Evolutionary conservation across 768 basidiomycete genomes (phyloP), one percentile per base, ranked within the genome.

Genomic region (Roridomyces roridus): DNA sequence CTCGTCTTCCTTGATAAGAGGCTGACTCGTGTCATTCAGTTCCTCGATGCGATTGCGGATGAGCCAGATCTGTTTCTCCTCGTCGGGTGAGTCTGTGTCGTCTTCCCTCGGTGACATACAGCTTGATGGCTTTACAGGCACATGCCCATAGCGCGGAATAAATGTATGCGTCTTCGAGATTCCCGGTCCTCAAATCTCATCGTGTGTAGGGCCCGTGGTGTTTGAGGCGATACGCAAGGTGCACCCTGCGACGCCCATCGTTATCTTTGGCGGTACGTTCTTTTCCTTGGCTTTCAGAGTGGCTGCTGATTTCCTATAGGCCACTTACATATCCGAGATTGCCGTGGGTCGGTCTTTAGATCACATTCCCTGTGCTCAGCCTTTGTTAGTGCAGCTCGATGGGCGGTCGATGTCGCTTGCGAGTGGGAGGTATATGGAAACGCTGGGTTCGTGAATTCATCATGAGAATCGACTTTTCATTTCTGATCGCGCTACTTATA

Each of bases 401-500:
- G 81, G 80, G 6, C 80, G 87, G 25, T 87, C 88, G 0, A 91
- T 94, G 78, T 79, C 88, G 5, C 70, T 95, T 57, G 91, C 93
- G 66, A 89, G 91, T 61, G 91, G 94, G n/a, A 80, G 92, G 17
- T 96, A 96, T 67, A 91, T 96, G 88, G 95, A 97, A 72, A 97
- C 94, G 10, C 77, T 96, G 48, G 94, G 92, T 89, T 36, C 11
- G 82, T 67, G 47, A 12, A 20, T 25, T 20, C 26, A 23, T 3
- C n/a, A n/a, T n/a, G n/a, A n/a, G n/a, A n/a, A n/a, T n/a, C n/a
- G n/a, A n/a, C n/a, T n/a, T n/a, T n/a, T n/a, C n/a, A n/a, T n/a
- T n/a, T n/a, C n/a, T n/a, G n/a, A n/a, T n/a, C n/a, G n/a, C n/a
- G n/a, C n/a, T n/a, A n/a, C n/a, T n/a, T n/a, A 11, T 20, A 80